Evolutionary conservation across 768 basidiomycete genomes (phyloP), one percentile per base, ranked within the genome.

Genomic region (Hemileccinum rubropunctum): DNA sequence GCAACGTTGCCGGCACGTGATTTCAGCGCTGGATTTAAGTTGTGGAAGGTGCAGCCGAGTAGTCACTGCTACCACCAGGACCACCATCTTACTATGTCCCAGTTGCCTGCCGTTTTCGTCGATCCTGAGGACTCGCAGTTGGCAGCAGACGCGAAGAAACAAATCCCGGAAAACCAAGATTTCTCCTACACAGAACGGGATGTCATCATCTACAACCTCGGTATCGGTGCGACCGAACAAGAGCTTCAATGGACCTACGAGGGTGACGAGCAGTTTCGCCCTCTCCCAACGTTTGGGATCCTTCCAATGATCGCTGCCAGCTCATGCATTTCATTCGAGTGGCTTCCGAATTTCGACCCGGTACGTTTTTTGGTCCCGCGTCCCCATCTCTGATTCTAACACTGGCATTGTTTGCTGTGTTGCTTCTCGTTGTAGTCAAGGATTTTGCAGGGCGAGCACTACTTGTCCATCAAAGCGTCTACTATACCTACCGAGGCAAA

Each of bases 381-480:
- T 23, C 4, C 41, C 17, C 23, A 7, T 35, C 7, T 17, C 35
- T 21, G 3, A 10, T 36, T 36, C 28, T 52, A 30, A 51, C 45
- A 43, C 15, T 14, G 28, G 27, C 14, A 6, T 47, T 15, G 33
- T 43, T 41, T 17, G 37, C 30, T 30, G 28, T 8, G 28, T 30
- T 30, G 28, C 28, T 15, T 47, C 23, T 11, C 5, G 15, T 26
- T 42, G 2, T 53, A 93, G 91, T 91, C 94, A 41, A 98, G 92
- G 71, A 76, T 99, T n/a, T 79, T 99, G 15, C 97, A 99, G 65
- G 97, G 97, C 39, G 97, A 99, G 64, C 97, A 98, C 62, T 98
- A 91, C 68, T 73, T 99, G 58, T 79, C 82, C 52, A 91, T 99
- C 67, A 86, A 88, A 60, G 83, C 73, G 2, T 84, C 88, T 0